phyloP scores from a whole-genome alignment of 169 alveolate genomes.

The Theileria luwenshuni region DNA sequence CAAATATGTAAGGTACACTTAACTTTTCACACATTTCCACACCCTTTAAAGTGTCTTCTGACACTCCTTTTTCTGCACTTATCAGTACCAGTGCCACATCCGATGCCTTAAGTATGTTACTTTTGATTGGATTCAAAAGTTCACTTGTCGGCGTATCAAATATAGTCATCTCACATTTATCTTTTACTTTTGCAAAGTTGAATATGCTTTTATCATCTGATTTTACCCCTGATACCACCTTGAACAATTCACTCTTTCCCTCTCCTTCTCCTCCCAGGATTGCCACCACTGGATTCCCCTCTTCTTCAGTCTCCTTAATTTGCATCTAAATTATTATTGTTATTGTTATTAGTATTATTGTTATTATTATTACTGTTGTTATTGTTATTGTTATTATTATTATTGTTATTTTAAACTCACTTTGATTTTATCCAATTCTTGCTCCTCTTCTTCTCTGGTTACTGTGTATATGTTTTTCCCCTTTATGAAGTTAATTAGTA shows the following conservation, averaged over 20 bases:
- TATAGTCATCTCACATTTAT: slow-evolving; percentile 41
- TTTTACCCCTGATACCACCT: slow-evolving; percentile 16
- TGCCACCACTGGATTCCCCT: slow-evolving; percentile 62
- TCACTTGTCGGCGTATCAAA: slow-evolving; percentile 68
- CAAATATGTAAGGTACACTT: slow-evolving; percentile 47
- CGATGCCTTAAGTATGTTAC: slow-evolving; percentile 32
- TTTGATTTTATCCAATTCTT: slow-evolving; percentile 25
- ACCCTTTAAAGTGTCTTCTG: slow-evolving; percentile 34
- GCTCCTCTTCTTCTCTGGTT: slow-evolving; percentile 12
- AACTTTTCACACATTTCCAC: slow-evolving; percentile 34
- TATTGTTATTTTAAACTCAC: slow-evolving; percentile 7
- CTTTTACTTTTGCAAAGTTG: slow-evolving; percentile 31
- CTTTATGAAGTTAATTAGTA: slow-evolving; percentile 29
- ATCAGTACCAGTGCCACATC: slow-evolving; percentile 59
- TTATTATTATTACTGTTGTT: not conserved
- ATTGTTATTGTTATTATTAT: slow-evolving; percentile 12
- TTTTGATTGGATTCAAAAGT: slow-evolving; percentile 45
- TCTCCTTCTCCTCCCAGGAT: slow-evolving; percentile 44
- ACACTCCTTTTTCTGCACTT: slow-evolving; percentile 47
- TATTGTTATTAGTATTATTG: not conserved
- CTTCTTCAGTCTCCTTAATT: too few species aligned
- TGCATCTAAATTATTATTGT: too few species aligned
- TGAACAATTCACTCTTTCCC: slow-evolving; percentile 61
- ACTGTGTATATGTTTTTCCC: slow-evolving; percentile 36
- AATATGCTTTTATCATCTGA: slow-evolving; percentile 23